phyloP scores from a whole-genome alignment of 1,139 yeast species.

The Lodderomyces jiufengensis region DNA sequence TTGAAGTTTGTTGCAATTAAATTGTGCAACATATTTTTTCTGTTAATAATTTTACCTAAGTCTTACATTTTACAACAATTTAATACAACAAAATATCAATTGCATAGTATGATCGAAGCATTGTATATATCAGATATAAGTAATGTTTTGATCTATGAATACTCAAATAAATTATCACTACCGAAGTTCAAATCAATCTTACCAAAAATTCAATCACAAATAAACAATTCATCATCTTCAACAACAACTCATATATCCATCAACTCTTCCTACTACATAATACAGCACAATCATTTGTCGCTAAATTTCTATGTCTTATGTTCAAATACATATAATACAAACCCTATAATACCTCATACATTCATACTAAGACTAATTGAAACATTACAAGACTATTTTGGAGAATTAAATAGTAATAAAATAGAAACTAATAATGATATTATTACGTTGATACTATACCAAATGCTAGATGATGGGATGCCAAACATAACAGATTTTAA shows the following conservation, averaged over 20 bases:
- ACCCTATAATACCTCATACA: constrained; percentile 54
- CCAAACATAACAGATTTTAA: constrained; percentile 75
- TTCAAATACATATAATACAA: constrained; percentile 7
- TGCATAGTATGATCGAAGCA: constrained; percentile 48
- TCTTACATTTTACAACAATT: constrained; percentile 1
- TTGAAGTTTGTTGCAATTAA: neutral
- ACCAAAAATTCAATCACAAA: constrained; percentile 8
- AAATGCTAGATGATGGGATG: constrained; percentile 73
- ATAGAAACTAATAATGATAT: constrained; percentile 66
- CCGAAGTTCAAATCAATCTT: constrained; percentile 48
- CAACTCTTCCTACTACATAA: constrained; percentile 10
- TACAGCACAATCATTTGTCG: constrained; percentile 6
- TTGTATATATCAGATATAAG: constrained; percentile 60
- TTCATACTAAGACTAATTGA: constrained; percentile 52
- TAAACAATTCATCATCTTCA: constrained; percentile 8
- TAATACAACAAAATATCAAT: neutral
- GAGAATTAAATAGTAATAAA: constrained; percentile 54
- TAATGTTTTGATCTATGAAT: constrained; percentile 54
- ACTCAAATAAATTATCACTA: constrained; percentile 46
- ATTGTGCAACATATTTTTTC: no score
- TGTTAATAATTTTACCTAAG: no score
- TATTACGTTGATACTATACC: constrained; percentile 45
- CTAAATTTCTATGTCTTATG: constrained; percentile 13
- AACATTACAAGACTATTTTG: constrained; percentile 57
- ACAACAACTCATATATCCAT: constrained; percentile 6